A percentile compares a stretch with the other conserved stretches of the same genome.
Evolutionary conservation across 768 basidiomycete genomes (phyloP).

Genomic region (Mycena metata): DNA sequence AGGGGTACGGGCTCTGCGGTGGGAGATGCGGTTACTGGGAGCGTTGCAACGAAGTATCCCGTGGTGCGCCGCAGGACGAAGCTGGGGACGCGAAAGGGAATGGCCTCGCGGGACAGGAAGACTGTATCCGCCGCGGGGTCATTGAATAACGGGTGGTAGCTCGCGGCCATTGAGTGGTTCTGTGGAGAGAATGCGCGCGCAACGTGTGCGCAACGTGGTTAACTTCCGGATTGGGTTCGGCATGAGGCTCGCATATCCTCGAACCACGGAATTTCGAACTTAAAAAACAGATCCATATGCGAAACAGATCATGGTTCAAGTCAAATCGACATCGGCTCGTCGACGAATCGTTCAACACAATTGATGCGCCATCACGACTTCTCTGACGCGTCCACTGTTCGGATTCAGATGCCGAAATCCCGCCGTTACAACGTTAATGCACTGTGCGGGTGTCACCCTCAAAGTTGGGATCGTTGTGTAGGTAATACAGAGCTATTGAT

Average conservation of each 20-base stretch:
- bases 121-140: conserved; percentile 52
- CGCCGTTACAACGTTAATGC: too few relatives aligned
- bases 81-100: conserved; percentile 53
- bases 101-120: conserved; percentile 53
- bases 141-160: conserved; percentile 30
- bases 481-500: too few relatives aligned
- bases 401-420: too few relatives aligned
- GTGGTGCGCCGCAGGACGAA: conserved; percentile 40
- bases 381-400: too few relatives aligned
- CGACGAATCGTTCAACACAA: too few relatives aligned
- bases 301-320: too few relatives aligned
- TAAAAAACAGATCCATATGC: too few relatives aligned
- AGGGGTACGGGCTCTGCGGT: conserved; percentile 8
- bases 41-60: conserved; percentile 32
- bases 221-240: neutral
- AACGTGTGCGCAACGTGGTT: conserved; percentile 23
- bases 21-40: conserved; percentile 12
- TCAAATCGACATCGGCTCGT: too few relatives aligned
- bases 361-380: too few relatives aligned
- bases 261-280: too few relatives aligned
- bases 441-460: too few relatives aligned
- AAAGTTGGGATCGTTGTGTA: too few relatives aligned
- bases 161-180: conserved; percentile 13
- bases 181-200: neutral
- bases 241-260: conserved; percentile 8